Base-by-base conservation (phyloP, 306 rosid species). In the Sesbania bispinosa region DNA sequence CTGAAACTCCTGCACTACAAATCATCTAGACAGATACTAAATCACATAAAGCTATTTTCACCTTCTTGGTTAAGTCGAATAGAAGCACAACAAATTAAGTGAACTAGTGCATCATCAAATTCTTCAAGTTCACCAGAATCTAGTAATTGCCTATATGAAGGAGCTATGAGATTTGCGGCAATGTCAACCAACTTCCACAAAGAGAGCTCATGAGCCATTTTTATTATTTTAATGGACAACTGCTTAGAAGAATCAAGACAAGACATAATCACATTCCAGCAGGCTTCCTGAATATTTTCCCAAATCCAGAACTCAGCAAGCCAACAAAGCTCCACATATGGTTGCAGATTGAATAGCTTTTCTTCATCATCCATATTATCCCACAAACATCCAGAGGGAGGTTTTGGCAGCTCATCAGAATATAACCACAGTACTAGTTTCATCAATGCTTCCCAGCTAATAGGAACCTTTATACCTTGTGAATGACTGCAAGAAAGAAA, bases 241-340 rank as follows among this genome's bases (percentile, higher is more conserved):
- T 83, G 80, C 69, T 61, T 76, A 38, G 90, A 52, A 54, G 88
- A 81, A 24, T 81, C 74, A 70, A 93, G 94, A 75, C 81, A 85
- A 46, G 89, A 84, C 58, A 73, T 19, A 67, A 90, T 79, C 71
- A 84, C 79, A 59, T 81, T 70, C 64, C 84, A 84, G 79, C 98
- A 88, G 23, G 87, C 76, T 82, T 88, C 86, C 72, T 80, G 78
- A 66, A 88, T 48, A 75, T 82, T 79, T 82, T 87, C 87, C 74
- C 84, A 63, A 26, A 85, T 33, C 97, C 97, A 93, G 82, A 83
- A 84, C 62, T 90, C 93, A 43, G 88, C 80, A 57, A 93, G 90
- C 96, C 96, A 87, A 70, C 78, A 87, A 36, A 93, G 93, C 80
- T 93, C 98, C 71, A 88, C 70, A 71, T 88, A 93, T 38, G 89